A percentile compares a stretch with the other conserved stretches of the same genome.
These are phyloP conservation scores for Emergomyces pasteurianus DNA, from an alignment of 2,329 filamentous ascomycete genomes.

Conservation along the genomic window DNA sequence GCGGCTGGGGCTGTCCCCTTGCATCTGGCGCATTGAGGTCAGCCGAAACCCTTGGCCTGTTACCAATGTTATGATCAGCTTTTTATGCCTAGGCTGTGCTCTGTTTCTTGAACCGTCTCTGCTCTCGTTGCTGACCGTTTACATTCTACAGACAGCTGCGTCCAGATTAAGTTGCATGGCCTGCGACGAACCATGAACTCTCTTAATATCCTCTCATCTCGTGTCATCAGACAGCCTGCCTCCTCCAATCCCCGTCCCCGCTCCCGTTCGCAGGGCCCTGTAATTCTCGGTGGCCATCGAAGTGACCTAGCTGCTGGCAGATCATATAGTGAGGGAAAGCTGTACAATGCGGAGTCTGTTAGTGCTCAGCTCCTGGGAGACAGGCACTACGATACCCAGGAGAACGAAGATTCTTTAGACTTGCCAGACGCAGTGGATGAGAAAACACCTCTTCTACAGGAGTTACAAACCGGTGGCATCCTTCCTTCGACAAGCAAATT, in stretches of 20 bases:
- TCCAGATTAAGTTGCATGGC: conserved; percentile 32
- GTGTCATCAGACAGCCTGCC: conserved; percentile 54
- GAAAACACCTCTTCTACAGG: conserved; percentile 54
- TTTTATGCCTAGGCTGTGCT: background rate
- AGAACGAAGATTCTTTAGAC: conserved; percentile 26
- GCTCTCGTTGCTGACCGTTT: background rate
- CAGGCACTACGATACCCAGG: conserved; percentile 28
- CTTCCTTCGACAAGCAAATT: conserved; percentile 28
- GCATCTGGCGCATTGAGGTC: conserved; percentile 29
- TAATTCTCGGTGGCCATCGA: conserved; percentile 20
- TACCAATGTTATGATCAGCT: conserved; percentile 5
- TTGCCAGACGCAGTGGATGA: conserved; percentile 41
- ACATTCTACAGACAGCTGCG: conserved; percentile 22
- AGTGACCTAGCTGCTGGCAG: conserved; percentile 27
- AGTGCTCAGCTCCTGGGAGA: conserved; percentile 15
- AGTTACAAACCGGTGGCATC: conserved; percentile 22
- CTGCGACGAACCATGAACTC: conserved; percentile 73
- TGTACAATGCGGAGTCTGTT: conserved; percentile 20
- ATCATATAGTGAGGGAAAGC: conserved; percentile 33
- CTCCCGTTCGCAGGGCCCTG: conserved; percentile 41
- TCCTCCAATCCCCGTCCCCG: conserved; percentile 41
- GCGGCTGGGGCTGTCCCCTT: conserved; percentile 18
- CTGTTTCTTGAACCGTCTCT: background rate
- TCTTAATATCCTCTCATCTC: conserved; percentile 81
- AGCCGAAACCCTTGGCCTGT: conserved; percentile 11